phyloP scores from a whole-genome alignment of 1,284 basidiomycete species.

The Cryptococcus hybrid region DNA sequence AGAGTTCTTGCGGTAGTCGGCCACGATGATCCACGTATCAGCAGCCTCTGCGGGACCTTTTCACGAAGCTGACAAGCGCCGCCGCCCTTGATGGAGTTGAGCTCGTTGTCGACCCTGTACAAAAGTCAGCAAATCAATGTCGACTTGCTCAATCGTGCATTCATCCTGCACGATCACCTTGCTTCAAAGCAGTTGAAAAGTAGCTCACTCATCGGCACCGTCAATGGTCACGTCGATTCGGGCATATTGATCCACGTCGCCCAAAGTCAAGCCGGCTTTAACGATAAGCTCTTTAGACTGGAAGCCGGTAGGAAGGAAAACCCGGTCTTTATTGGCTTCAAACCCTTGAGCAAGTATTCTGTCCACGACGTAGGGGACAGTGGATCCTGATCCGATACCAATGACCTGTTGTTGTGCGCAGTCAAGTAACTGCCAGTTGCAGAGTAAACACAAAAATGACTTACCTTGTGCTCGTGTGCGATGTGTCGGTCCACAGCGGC shows the following conservation, averaged over 20 bases:
- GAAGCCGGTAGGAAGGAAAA: slow-evolving; percentile 94
- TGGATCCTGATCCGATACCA: slow-evolving; percentile 91
- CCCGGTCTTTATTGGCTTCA: slow-evolving; percentile 70
- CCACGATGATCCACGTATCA: slow-evolving; percentile 90
- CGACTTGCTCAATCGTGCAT: background rate
- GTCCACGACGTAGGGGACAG: slow-evolving; percentile 97
- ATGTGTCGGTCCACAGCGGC: slow-evolving; percentile 93
- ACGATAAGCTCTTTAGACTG: slow-evolving; percentile 96
- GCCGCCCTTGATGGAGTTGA: slow-evolving; percentile 98
- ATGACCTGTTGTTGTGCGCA: slow-evolving; percentile 60
- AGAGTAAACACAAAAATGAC: slow-evolving; percentile 27
- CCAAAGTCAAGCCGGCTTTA: slow-evolving; percentile 71
- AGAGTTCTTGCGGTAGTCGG: slow-evolving; percentile 93
- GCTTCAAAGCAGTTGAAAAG: background rate
- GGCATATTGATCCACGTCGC: slow-evolving; percentile 89
- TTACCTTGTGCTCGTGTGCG: slow-evolving; percentile 73
- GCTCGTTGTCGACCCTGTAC: slow-evolving; percentile 72
- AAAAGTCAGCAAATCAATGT: background rate
- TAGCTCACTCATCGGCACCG: slow-evolving; percentile 88
- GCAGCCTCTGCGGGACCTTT: slow-evolving; percentile 95
- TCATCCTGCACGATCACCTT: background rate
- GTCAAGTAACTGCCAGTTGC: background rate
- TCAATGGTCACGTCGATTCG: slow-evolving; percentile 93
- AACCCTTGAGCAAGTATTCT: slow-evolving; percentile 83
- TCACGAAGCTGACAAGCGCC: slow-evolving; percentile 96